These are phyloP conservation scores for Cyclaneusma minus DNA, from an alignment of 2,329 filamentous ascomycete species.

Conservation along the genomic window DNA sequence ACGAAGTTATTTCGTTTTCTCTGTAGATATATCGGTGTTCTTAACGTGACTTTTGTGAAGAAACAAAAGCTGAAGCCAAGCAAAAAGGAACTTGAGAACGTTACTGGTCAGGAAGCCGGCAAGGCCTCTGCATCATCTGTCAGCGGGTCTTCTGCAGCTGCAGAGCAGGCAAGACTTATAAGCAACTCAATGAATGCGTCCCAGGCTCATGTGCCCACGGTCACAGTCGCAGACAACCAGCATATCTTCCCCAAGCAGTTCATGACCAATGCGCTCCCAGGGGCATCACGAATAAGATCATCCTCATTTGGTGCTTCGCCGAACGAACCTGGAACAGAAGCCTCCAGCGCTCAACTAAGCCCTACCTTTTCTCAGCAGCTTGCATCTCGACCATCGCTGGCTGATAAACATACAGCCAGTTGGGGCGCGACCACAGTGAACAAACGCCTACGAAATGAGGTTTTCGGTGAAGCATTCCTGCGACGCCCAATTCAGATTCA, in stretches of 20 bases:
- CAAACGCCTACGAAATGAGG: conserved; percentile 72
- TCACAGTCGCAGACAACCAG: conserved; percentile 85
- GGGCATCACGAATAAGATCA: no score
- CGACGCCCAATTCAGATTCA: conserved; percentile 72
- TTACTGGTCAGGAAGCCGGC: conserved; percentile 15
- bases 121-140: conserved; percentile 9
- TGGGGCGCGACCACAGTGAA: conserved; percentile 94
- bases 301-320: conserved; percentile 18
- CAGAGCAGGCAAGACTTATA: conserved; percentile 29
- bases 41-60: conserved; percentile 92
- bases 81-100: conserved; percentile 20
- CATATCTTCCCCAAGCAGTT: conserved; percentile 83
- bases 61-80: conserved; percentile 50
- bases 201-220: conserved; percentile 61
- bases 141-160: conserved; percentile 10
- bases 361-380: conserved; percentile 3
- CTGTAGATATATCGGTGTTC: conserved; percentile 79
- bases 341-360: neutral
- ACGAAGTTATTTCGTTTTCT: conserved; percentile 9
- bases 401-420: conserved; percentile 43
- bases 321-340: no score
- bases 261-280: no score
- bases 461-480: conserved; percentile 82
- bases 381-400: conserved; percentile 26
- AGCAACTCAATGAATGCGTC: conserved; percentile 62